phyloP scores from a whole-genome alignment of 306 rosid species.

The Acacia confusa region DNA sequence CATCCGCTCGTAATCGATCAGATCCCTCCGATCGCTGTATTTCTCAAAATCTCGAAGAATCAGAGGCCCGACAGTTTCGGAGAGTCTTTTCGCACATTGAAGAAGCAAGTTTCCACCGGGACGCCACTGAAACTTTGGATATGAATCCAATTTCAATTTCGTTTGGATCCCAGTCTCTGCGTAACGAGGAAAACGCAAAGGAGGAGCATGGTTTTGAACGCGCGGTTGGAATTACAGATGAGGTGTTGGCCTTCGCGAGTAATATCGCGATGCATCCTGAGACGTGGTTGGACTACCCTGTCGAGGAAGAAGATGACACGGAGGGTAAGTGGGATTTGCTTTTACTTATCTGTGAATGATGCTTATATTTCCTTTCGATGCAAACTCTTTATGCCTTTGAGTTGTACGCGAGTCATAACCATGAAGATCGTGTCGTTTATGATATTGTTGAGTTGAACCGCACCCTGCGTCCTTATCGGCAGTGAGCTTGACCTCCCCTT shows the following conservation, averaged over 20 bases:
- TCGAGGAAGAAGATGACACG: constrained; percentile 83
- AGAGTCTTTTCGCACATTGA: background rate
- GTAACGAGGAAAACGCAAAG: constrained; percentile 26
- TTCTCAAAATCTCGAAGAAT: constrained; percentile 21
- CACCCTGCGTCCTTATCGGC: background rate
- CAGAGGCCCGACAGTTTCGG: constrained; percentile 12
- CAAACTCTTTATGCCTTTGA: background rate
- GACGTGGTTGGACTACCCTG: constrained; percentile 97
- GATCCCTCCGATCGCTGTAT: constrained; percentile 23
- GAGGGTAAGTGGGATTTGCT: constrained; percentile 51
- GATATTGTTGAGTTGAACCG: background rate
- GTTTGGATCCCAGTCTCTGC: constrained; percentile 25
- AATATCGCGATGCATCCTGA: constrained; percentile 99
- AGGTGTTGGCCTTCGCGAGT: constrained; percentile 76
- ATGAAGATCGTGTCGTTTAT: background rate
- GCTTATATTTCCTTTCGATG: background rate
- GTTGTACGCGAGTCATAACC: background rate
- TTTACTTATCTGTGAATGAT: background rate
- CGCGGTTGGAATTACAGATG: constrained; percentile 81
- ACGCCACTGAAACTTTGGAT: constrained; percentile 4
- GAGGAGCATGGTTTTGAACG: constrained; percentile 34
- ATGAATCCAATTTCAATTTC: constrained; percentile 28
- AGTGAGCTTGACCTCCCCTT: background rate
- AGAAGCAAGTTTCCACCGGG: background rate
- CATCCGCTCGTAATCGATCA: constrained; percentile 21